Evolutionary conservation across 257 asterid species (phyloP), one percentile per base, ranked within the genome.

Genomic region (Cordia subcordata): DNA sequence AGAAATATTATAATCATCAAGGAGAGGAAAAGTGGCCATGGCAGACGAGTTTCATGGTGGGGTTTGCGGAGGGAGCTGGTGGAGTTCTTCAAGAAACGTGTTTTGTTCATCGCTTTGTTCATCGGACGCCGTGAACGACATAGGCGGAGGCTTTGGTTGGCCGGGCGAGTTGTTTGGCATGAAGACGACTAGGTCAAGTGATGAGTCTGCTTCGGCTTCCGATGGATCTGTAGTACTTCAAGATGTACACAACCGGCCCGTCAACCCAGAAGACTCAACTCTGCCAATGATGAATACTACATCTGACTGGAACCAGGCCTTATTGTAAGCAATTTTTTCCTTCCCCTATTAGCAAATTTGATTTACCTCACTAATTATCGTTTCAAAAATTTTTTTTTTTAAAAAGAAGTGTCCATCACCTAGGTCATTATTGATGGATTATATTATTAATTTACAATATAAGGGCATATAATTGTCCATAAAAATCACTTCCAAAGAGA

Each of bases 11-110:
- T 8, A 19, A 32, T 14, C 55, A 46, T 44, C 15, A 0, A 51
- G 35, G 19, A 35, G 49, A 12, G 13, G 11, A 19, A 35, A 40
- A 45, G 37, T 19, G 27, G 53, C 35, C 64, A 78, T 88, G 95
- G 84, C 71, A 17, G 94, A 84, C 65, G 93, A 85, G 39, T 78
- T 76, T 38, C 70, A 73, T 57, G 87, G 83, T 0, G 88, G 77
- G 27, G 79, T 82, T 35, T 81, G 84, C 57, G 87, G 90, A 40
- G 87, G 81, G 42, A 75, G 66, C 47, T 83, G 88, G 90, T 85
- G 93, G 88, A 83, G 53, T 65, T 64, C 90, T 19, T 60, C 88
- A 8, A 72, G 79, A 65, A 73, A 73, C 62, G 63, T 76, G 62
- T 85, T 81, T 53, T 73, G 75, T 40, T 72, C 84, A 11, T 81